Evolutionary conservation across 805 yeast species (phyloP), one percentile per base, ranked within the genome.

Genomic region (Dipodascus geniculatus): DNA sequence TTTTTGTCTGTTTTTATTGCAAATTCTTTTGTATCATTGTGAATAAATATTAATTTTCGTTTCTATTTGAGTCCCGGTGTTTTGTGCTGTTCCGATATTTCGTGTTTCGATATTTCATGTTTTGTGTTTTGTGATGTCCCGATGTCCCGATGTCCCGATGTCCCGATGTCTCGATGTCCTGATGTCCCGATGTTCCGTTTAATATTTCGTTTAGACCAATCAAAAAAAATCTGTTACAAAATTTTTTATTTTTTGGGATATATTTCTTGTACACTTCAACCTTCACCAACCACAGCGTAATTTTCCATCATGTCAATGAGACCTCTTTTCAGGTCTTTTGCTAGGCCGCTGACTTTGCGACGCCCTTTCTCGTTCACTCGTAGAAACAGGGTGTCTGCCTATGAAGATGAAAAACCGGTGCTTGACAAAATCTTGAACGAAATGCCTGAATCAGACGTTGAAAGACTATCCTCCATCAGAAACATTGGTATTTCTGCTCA

Each of bases 401-500:
- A 62, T 49, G 63, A 56, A 22, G 60, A 52, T 23, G 65, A 62
- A 52, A 55, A 56, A 49, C 56, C 22, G 4, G 57, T 58, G 6
- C 56, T 63, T 4, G 61, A 59, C 42, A 54, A 50, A 19, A 57
- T 65, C 42, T 23, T 65, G 60, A n/a, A 65, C 60, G 17, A 58
- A 48, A 47, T 72, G 60, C 31, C 66, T 57, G 57, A 65, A 49
- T 56, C 60, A 48, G 75, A 72, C 54, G 53, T 54, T n/a, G 22
- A 66, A 9, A 73, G 82, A 28, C 72, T 87, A 19, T 62, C 70
- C 3, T 73, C 76, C 52, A 77, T 90, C 79, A 80, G 99, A 70
- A 93, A 93, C 68, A 93, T 93, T 60, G 99, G 99, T 69, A 88
- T 93, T 54, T 87, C 96, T 16, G 99, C 99, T 8, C 99, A 93